A percentile compares a stretch with the other conserved stretches of the same genome.
These are phyloP conservation scores for Oryza brachyantha DNA, from an alignment of 176 grass and related monocot species.

Conservation along the genomic window DNA sequence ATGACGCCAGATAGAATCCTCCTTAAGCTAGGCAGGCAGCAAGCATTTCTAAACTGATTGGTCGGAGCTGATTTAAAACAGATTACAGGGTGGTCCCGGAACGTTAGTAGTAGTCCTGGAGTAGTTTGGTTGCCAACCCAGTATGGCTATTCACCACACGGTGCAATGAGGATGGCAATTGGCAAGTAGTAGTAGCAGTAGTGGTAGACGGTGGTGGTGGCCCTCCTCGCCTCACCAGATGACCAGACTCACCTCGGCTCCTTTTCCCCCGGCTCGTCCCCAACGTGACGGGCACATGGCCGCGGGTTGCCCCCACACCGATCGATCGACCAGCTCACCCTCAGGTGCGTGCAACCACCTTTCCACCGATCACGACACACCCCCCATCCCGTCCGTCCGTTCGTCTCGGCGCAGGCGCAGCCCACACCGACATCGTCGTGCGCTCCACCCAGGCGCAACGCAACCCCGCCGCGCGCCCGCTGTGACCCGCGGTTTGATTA, in stretches of 20 bases:
- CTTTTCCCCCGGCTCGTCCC: background rate
- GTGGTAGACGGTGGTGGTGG: constrained; percentile 25
- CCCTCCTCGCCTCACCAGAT: too few species aligned
- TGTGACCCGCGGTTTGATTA: too few species aligned
- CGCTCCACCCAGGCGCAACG: background rate
- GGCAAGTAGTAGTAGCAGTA: background rate
- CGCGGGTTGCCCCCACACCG: background rate
- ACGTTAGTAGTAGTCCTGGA: too few species aligned
- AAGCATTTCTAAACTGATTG: background rate
- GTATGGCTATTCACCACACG: background rate
- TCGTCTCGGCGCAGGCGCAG: background rate
- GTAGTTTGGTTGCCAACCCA: background rate
- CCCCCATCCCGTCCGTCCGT: background rate
- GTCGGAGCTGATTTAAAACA: background rate
- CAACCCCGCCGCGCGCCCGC: too few species aligned
- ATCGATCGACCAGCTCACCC: background rate
- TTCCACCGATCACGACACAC: constrained; percentile 34
- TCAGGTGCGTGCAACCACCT: constrained; percentile 4
- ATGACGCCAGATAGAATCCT: too few species aligned
- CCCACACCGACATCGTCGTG: background rate
- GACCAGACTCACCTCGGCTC: background rate
- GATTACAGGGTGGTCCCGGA: background rate
- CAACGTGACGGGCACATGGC: constrained; percentile 36
- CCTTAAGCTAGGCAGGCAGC: background rate
- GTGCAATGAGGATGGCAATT: background rate